Evolutionary conservation across 1,284 basidiomycete genomes (phyloP), one percentile per base, ranked within the genome.

Genomic region (Inonotus hispidus): DNA sequence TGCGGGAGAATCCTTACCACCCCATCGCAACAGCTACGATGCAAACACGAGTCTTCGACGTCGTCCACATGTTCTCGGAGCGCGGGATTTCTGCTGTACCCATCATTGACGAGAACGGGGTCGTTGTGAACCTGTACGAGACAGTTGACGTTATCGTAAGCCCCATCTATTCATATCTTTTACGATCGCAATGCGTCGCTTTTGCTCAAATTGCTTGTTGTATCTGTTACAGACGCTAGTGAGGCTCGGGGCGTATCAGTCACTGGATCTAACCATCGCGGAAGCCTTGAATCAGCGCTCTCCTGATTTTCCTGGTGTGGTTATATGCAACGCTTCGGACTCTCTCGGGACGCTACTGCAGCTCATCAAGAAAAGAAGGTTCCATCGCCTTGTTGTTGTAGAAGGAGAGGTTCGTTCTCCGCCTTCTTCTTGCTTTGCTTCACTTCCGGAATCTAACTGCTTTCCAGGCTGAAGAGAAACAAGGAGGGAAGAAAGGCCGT

Each of bases 41-140:
- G 67, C 79, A 88, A 64, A 98, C 96, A 1, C 90, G 93, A 19
- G 97, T 99, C 0, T 98, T 98, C 69, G 95, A 98, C 70, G 93
- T 99, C 55, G 97, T 99, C 0, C 97, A 99, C 72, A 95, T 98
- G 90, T 99, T 99, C 72, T 97, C 93, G 0, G 93, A 96, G 72
- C 83, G 89, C 38, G 91, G 94, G 14, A 98, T 99, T 67, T 96
- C 93, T 23, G 95, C 96, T 1, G 96, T 99, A 10, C 97, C 97
- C 2, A 98, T 99, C 69, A 81, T 99, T 23, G 93, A 98, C 70
- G 87, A 92, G 61, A 84, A 95, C 2, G 97, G 96, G 8, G 84
- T 95, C 60, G 97, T 99, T 37, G 85, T 99, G 61, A 96, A 99
- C 72, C 75, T 99, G 49, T 99, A 99, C 73, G 97, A 99, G 75